Evolutionary conservation across 768 basidiomycete genomes (phyloP).

Genomic region (Tulasnella sp.): DNA sequence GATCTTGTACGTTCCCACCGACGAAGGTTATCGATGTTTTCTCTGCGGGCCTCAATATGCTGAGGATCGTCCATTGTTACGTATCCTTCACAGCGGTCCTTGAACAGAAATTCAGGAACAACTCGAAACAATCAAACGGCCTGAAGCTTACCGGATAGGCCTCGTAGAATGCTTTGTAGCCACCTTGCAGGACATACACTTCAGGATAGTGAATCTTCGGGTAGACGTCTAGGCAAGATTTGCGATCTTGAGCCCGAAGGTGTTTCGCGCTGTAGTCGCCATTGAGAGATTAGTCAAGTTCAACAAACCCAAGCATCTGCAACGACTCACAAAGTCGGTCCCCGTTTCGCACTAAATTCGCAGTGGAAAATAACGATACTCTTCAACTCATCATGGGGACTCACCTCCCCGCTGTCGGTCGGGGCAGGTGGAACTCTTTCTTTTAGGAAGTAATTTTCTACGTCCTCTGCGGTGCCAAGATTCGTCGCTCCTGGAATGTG

Average conservation of each 20-base stretch:
- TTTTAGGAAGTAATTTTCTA: constrained; percentile 73
- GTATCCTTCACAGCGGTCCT: constrained; percentile 66
- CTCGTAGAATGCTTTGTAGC: constrained; percentile 82
- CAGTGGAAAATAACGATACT: constrained; percentile 93
- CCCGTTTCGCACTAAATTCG: constrained; percentile 91
- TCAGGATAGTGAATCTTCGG: constrained; percentile 93
- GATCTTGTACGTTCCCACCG: constrained; percentile 84
- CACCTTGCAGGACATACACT: constrained; percentile 92
- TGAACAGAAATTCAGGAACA: background rate
- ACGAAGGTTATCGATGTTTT: constrained; percentile 86
- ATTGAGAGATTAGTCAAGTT: constrained; percentile 5
- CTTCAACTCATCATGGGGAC: constrained; percentile 43
- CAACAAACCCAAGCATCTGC: background rate
- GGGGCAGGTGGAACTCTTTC: constrained; percentile 13
- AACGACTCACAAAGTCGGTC: constrained; percentile 80
- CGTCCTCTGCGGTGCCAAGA: constrained; percentile 63
- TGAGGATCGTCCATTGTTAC: constrained; percentile 91
- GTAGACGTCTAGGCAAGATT: constrained; percentile 76
- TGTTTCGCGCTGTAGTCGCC: constrained; percentile 64
- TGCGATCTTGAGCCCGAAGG: constrained; percentile 79
- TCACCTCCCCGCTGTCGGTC: constrained; percentile 20
- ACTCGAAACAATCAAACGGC: background rate
- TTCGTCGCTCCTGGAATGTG: constrained; percentile 89
- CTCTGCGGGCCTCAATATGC: constrained; percentile 63
- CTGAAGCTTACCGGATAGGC: constrained; percentile 33